phyloP scores from a whole-genome alignment of 768 basidiomycete genomes.

The Plicaturopsis crispa region DNA sequence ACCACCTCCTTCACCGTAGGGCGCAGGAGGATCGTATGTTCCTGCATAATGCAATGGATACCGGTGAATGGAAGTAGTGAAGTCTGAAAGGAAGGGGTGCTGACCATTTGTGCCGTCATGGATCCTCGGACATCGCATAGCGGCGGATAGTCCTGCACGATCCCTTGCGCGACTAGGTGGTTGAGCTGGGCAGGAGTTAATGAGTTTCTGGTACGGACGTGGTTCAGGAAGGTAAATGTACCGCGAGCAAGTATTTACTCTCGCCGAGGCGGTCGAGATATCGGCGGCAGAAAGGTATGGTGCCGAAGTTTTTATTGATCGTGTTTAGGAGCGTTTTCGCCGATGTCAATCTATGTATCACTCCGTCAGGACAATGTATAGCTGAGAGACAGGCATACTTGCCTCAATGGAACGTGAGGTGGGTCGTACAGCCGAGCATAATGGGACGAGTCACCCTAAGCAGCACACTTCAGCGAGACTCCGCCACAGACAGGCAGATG shows the following conservation, averaged over 20 bases:
- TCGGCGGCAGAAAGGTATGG: constrained; percentile 89
- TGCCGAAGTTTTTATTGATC: constrained; percentile 91
- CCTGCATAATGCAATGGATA: too few relatives aligned
- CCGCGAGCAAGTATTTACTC: constrained; percentile 87
- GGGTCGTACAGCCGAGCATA: constrained; percentile 74
- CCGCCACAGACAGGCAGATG: not conserved
- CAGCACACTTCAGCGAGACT: constrained; percentile 2
- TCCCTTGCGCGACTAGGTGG: constrained; percentile 78
- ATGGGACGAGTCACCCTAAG: constrained; percentile 87
- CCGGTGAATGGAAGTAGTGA: too few relatives aligned
- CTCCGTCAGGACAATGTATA: constrained; percentile 1
- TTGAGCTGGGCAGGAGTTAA: constrained; percentile 51
- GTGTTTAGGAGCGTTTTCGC: constrained; percentile 81
- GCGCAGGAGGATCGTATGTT: constrained; percentile 79
- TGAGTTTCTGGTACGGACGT: constrained; percentile 2
- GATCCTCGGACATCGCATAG: constrained; percentile 76
- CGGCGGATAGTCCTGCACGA: constrained; percentile 91
- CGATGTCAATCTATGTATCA: constrained; percentile 54
- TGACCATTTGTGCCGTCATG: constrained; percentile 92
- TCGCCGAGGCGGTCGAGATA: constrained; percentile 93
- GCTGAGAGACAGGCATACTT: constrained; percentile 14
- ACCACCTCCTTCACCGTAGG: constrained; percentile 83
- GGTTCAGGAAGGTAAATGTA: constrained; percentile 27
- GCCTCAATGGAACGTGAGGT: constrained; percentile 72
- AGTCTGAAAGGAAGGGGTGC: constrained; percentile 16